phyloP scores from a whole-genome alignment of 2,329 filamentous ascomycete genomes.

The Phoma sp. region DNA sequence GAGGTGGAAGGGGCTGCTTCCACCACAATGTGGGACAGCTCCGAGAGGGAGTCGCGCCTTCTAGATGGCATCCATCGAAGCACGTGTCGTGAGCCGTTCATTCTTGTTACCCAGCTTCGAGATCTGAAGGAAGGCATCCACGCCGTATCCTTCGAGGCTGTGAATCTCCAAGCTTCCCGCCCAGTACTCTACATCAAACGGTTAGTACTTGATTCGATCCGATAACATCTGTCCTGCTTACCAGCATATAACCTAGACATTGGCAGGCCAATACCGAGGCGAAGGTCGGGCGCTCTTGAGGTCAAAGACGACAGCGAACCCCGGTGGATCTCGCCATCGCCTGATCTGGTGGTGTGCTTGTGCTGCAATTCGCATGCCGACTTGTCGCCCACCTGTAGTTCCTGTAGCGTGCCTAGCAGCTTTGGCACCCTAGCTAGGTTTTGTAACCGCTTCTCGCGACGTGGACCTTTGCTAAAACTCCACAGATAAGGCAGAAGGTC shows the following conservation, averaged over 20 bases:
- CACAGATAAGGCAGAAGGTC: constrained; percentile 89
- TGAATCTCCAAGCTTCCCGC: constrained; percentile 90
- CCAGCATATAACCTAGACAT: constrained; percentile 89
- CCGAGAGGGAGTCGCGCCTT: not conserved
- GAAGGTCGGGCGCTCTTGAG: constrained; percentile 82
- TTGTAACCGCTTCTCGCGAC: constrained; percentile 76
- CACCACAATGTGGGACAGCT: not conserved
- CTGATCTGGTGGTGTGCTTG: constrained; percentile 29
- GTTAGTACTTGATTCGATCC: not conserved
- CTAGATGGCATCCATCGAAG: constrained; percentile 60
- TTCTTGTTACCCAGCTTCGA: constrained; percentile 98
- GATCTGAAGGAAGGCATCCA: constrained; percentile 95
- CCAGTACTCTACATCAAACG: constrained; percentile 77
- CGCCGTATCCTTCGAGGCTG: constrained; percentile 92
- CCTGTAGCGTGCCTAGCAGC: constrained; percentile 92
- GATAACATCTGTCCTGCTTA: constrained; percentile 8
- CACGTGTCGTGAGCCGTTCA: constrained; percentile 77
- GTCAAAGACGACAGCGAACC: constrained; percentile 82
- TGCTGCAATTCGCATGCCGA: constrained; percentile 23
- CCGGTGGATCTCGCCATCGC: constrained; percentile 44
- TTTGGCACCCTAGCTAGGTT: constrained; percentile 88
- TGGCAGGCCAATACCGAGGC: constrained; percentile 90
- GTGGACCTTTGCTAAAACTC: constrained; percentile 95
- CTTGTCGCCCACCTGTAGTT: constrained; percentile 63
- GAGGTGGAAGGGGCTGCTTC: not conserved